Conservation (phyloP, 2,329 filamentous ascomycete genomes). For the Teratosphaeria viscida region DNA sequence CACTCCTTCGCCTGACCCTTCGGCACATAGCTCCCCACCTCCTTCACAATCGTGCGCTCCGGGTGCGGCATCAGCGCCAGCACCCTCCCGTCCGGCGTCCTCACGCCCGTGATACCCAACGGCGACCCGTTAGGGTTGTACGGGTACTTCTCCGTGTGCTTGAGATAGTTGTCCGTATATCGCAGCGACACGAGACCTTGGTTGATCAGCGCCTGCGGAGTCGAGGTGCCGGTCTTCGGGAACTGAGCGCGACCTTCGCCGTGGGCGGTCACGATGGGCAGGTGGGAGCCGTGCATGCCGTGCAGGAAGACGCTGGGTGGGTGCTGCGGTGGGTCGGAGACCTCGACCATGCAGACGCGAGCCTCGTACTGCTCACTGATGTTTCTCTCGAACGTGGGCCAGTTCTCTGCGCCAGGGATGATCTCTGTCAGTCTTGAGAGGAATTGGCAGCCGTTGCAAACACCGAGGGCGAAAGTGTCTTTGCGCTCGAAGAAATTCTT, state of each 20-base stretch:
- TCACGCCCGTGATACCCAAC: slow-evolving; percentile 68
- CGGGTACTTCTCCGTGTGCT: slow-evolving; percentile 72
- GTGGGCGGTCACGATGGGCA: slow-evolving; percentile 83
- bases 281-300: slow-evolving; percentile 69
- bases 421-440: slow-evolving; percentile 70
- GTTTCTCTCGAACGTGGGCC: slow-evolving; percentile 84
- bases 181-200: slow-evolving; percentile 64
- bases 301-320: slow-evolving; percentile 73
- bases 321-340: slow-evolving; percentile 47
- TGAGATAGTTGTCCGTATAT: slow-evolving; percentile 73
- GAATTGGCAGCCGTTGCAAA: slow-evolving; percentile 98
- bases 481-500: slow-evolving; percentile 72
- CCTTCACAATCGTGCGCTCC: slow-evolving; percentile 75
- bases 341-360: slow-evolving; percentile 73
- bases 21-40: slow-evolving; percentile 66
- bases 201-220: slow-evolving; percentile 45
- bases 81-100: slow-evolving; percentile 67
- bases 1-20: slow-evolving; percentile 53
- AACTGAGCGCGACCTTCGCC: slow-evolving; percentile 72
- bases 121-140: slow-evolving; percentile 84
- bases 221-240: slow-evolving; percentile 37
- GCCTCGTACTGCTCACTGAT: slow-evolving; percentile 81
- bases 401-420: slow-evolving; percentile 70
- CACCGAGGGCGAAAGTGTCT: slow-evolving; percentile 85
- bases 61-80: slow-evolving; percentile 90